Base-by-base conservation (phyloP, 805 yeast genomes). In the Lachancea waltii region DNA sequence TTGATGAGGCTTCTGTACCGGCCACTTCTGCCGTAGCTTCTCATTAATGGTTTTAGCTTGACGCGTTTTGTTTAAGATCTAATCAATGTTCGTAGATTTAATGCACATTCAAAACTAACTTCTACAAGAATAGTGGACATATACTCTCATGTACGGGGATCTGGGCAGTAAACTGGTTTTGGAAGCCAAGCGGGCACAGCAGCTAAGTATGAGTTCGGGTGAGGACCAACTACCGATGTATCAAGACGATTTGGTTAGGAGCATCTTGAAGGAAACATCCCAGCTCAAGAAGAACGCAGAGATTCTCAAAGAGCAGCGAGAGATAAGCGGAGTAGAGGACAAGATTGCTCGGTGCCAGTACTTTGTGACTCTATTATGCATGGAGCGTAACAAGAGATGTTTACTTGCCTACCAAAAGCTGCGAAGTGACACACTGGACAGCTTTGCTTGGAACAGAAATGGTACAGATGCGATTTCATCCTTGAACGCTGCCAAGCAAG, bases 61-160 rank as follows among this genome's bases (percentile, higher is more conserved):
- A 30, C 23, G 13, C 22, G 22, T 30, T 11, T n/a, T 16, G 13
- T 11, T 17, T 15, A 11, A 4, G 7, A 11, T 16, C 22, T n/a
- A 17, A 17, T 10, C n/a, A n/a, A n/a, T n/a, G n/a, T n/a, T n/a
- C n/a, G n/a, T n/a, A n/a, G n/a, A n/a, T n/a, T n/a, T n/a, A n/a
- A n/a, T n/a, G n/a, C n/a, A n/a, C n/a, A n/a, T n/a, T n/a, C n/a
- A n/a, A n/a, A n/a, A n/a, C 11, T 22, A 7, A 10, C 27, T 30
- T 19, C 36, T n/a, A n/a, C n/a, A n/a, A n/a, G n/a, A n/a, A n/a
- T n/a, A n/a, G n/a, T n/a, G n/a, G n/a, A n/a, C n/a, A n/a, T n/a
- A n/a, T n/a, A n/a, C n/a, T n/a, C n/a, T n/a, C n/a, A 90, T 90
- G 98, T 85, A 85, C 51, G 97, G 97, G 20, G 97, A 89, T 50